A percentile compares a stretch with the other conserved stretches of the same genome.
These are phyloP conservation scores for Hypoxylon perforatum DNA, from an alignment of 495 filamentous ascomycete genomes.

Conservation along the genomic window DNA sequence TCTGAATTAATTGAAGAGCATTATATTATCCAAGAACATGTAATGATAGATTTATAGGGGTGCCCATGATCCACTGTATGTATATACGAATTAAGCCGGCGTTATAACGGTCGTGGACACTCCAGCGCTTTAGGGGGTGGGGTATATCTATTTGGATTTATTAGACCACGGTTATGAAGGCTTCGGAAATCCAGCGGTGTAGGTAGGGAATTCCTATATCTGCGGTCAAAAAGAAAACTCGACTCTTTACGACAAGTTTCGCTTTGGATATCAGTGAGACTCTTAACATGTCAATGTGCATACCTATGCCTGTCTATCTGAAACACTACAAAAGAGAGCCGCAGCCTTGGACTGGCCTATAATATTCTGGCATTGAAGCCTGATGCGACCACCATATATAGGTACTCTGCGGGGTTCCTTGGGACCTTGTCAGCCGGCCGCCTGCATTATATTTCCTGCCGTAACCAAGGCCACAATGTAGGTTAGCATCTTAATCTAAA, in stretches of 20 bases:
- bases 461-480: no score
- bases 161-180: slow-evolving; percentile 28
- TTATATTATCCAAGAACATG: slow-evolving; percentile 4
- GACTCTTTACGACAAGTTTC: slow-evolving; percentile 18
- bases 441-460: no score
- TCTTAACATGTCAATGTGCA: no score
- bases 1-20: not conserved
- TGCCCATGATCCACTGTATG: slow-evolving; percentile 27
- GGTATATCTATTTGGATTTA: slow-evolving; percentile 27
- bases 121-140: slow-evolving; percentile 15
- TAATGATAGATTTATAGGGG: slow-evolving; percentile 29
- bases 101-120: slow-evolving; percentile 35
- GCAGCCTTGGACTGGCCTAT: no score
- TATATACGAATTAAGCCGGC: slow-evolving; percentile 42
- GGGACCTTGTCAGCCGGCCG: no score
- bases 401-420: no score
- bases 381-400: no score
- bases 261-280: no score
- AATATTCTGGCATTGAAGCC: no score
- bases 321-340: no score
- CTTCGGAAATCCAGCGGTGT: slow-evolving; percentile 4
- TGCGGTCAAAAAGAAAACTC: slow-evolving; percentile 26
- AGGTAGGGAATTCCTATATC: slow-evolving; percentile 20
- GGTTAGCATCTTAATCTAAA: no score
- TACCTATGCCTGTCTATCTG: no score